Evolutionary conservation across 768 basidiomycete genomes (phyloP), one percentile per base, ranked within the genome.

Genomic region (Gloeophyllum trabeum): DNA sequence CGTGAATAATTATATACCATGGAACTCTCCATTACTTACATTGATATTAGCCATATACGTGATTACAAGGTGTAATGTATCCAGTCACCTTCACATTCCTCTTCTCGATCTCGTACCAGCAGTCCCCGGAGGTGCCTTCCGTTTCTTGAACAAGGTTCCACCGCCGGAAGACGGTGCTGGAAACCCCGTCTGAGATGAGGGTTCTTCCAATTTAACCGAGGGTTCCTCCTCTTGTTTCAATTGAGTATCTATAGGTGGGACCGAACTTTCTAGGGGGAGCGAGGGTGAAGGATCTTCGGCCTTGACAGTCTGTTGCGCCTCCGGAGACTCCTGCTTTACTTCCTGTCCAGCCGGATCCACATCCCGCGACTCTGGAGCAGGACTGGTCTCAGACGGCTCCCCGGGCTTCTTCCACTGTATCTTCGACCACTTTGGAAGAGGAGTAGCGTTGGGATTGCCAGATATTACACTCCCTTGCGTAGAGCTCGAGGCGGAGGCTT

Each of bases 331-430:
- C 22, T 44, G 28, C 4, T 44, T 40, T 38, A 32, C 24, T 6
- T 44, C 42, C n/a, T 44, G 20, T 10, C 40, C 43, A 1, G 38
- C 44, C 3, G 32, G 23, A 14, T 19, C 43, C 7, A 35, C 42
- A 20, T n/a, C n/a, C n/a, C n/a, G n/a, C n/a, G n/a, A n/a, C n/a
- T n/a, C n/a, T n/a, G n/a, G n/a, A n/a, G n/a, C n/a, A n/a, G n/a
- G n/a, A n/a, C n/a, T n/a, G n/a, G n/a, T n/a, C n/a, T n/a, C n/a
- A n/a, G n/a, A n/a, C n/a, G 22, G 37, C 24, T 49, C 48, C 13
- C 52, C 54, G 14, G 57, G 57, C 26, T 51, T 52, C 14, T 43
- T 54, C 57, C 57, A 59, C 1, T 55, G 55, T 13, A 53, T 43
- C 14, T 51, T 47, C 0, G 54, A 52, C 57, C 57, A 59, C 23